Conservation (phyloP, 305 asterid species). For the Salvia sclarea region DNA sequence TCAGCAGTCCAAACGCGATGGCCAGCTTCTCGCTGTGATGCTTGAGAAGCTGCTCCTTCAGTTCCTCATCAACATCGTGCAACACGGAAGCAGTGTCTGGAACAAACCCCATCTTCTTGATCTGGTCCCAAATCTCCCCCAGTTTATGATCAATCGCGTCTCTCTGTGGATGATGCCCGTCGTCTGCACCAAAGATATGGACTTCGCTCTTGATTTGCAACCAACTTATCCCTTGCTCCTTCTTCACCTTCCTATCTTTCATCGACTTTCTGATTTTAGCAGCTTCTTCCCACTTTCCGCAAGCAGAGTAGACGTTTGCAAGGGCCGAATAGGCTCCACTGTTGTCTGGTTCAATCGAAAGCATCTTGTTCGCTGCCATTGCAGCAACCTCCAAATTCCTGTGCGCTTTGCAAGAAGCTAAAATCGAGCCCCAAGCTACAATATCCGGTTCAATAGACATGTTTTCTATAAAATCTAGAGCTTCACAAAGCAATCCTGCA, state of each 20-base stretch:
- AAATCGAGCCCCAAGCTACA: slow-evolving; percentile 89
- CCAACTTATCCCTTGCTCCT: slow-evolving; percentile 88
- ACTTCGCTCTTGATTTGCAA: slow-evolving; percentile 59
- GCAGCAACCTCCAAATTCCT: slow-evolving; percentile 68
- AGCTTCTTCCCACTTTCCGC: slow-evolving; percentile 83
- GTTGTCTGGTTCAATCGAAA: slow-evolving; percentile 64
- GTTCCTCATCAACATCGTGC: slow-evolving; percentile 74
- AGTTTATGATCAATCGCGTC: slow-evolving; percentile 50
- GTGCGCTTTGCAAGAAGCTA: slow-evolving; percentile 75
- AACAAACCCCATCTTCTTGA: slow-evolving; percentile 73
- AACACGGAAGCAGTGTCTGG: slow-evolving; percentile 73
- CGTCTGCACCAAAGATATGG: slow-evolving; percentile 81
- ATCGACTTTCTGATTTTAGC: slow-evolving; percentile 69
- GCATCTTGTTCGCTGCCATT: slow-evolving; percentile 71
- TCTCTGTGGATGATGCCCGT: slow-evolving; percentile 69
- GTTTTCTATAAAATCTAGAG: slow-evolving; percentile 58
- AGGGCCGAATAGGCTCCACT: slow-evolving; percentile 87
- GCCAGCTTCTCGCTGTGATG: slow-evolving; percentile 93
- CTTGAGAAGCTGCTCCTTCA: slow-evolving; percentile 75
- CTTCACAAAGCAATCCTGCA: slow-evolving; percentile 81
- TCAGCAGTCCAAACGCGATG: slow-evolving; percentile 71
- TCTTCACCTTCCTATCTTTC: slow-evolving; percentile 81
- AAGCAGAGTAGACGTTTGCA: slow-evolving; percentile 76
- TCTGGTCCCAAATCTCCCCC: slow-evolving; percentile 71
- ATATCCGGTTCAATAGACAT: slow-evolving; percentile 79